Evolutionary conservation across 805 yeast species (phyloP).

Genomic region (Metschnikowia baotianmanensis): DNA sequence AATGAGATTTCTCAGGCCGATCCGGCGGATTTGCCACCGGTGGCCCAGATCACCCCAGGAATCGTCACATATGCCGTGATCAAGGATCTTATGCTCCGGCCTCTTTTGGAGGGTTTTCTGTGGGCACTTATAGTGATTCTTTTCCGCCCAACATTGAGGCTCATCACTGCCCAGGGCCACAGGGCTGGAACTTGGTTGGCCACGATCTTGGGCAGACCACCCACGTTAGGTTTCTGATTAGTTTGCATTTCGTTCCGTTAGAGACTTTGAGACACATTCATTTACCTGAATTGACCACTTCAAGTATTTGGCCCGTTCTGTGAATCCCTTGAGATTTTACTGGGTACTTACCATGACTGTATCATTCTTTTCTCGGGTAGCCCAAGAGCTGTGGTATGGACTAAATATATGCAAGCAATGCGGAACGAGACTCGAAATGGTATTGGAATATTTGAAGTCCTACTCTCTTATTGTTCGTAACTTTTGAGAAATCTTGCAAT

Average conservation of each 20-base stretch:
- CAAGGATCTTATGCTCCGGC: constrained; percentile 52
- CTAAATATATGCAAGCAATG: no score
- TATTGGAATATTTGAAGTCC: no score
- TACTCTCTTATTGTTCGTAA: no score
- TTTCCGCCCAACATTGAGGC: constrained; percentile 14
- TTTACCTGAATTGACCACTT: no score
- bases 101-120: constrained; percentile 50
- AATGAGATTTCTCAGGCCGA: not conserved
- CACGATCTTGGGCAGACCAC: constrained; percentile 10
- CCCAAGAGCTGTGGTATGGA: no score
- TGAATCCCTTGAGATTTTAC: no score
- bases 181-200: constrained; percentile 13
- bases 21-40: constrained; percentile 23
- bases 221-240: not conserved
- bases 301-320: not conserved
- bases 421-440: no score
- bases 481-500: no score
- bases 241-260: not conserved
- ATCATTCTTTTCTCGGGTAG: no score
- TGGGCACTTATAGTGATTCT: constrained; percentile 26
- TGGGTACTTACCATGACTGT: no score
- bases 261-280: not conserved
- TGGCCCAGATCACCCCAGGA: constrained; percentile 42
- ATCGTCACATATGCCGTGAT: constrained; percentile 48
- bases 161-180: constrained; percentile 14